Evolutionary conservation across 805 yeast species (phyloP), one percentile per base, ranked within the genome.

Genomic region (Wickerhamiella australiensis): DNA sequence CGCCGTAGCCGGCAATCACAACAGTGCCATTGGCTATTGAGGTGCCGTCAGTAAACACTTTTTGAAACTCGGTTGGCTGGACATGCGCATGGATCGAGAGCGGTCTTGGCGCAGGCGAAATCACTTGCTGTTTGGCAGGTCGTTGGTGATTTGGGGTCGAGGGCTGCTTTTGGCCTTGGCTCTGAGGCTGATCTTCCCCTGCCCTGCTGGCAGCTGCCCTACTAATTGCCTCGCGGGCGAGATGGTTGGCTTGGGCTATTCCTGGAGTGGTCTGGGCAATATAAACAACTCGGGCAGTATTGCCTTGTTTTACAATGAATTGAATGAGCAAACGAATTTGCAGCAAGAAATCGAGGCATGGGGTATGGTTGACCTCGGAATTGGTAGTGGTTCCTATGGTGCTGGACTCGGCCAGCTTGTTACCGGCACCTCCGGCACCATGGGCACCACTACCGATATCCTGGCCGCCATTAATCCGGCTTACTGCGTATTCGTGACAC

Each of bases 1-100:
- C 50, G 17, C 54, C 52, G 22, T 52, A 52, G n/a, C 54, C 54
- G 1, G 54, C 54, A 9, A 36, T 27, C 2, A 49, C 45, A 3
- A 22, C 46, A 1, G 45, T 45, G n/a, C 43, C 47, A 12, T 12
- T 18, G 2, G 33, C 23, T n/a, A 42, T 42, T 3, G 54, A 49
- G 36, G 43, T 42, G 2, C 54, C 54, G 22, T 52, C 54, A 3
- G 52, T 52, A 17, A 25, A 52, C 6, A 52, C 49, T 9, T 26
- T 37, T 21, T 49, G 52, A n/a, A 22, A 31, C 27, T 47, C 35
- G 21, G 12, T 27, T 6, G 29, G 21, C 3, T 18, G 17, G 44
- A 23, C 25, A 20, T 15, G 26, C 6, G 44, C 17, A 23, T 41
- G 25, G 3, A 41, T 41, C 3, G 44, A 23, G 17, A 41, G 31